A percentile compares a stretch with the other conserved stretches of the same genome.
phyloP scores from a whole-genome alignment of 169 alveolate species.

The Plasmodium sp. region DNA sequence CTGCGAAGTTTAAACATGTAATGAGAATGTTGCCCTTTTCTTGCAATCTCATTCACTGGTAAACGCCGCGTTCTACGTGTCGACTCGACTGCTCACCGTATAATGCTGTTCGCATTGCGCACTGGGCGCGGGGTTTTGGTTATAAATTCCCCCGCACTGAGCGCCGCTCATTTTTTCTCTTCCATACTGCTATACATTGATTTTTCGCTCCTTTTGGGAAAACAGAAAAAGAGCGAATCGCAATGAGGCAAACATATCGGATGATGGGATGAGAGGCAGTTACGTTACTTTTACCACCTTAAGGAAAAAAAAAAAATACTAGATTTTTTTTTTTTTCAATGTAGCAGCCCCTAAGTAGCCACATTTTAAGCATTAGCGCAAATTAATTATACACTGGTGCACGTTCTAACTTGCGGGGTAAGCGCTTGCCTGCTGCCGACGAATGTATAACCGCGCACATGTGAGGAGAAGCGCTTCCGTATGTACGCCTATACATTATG shows the following conservation, averaged over 20 bases:
- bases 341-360: not conserved
- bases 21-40: not conserved
- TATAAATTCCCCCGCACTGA: not conserved
- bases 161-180: not conserved
- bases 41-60: not conserved
- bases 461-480: not conserved
- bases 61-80: not conserved
- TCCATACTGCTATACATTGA: not conserved
- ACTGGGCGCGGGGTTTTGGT: not conserved
- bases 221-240: not conserved
- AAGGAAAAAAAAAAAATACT: not conserved
- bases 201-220: not conserved
- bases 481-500: not conserved
- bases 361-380: not conserved
- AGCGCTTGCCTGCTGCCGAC: not conserved
- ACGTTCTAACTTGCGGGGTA: not conserved
- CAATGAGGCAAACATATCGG: not conserved
- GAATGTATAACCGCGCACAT: not conserved
- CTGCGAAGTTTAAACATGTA: not conserved
- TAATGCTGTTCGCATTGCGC: not conserved
- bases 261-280: not conserved
- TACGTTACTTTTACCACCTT: not conserved
- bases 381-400: not conserved
- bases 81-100: not conserved
- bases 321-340: not conserved